phyloP scores from a whole-genome alignment of 139 green algal genomes.

The Raphidocelis subcapitata region DNA sequence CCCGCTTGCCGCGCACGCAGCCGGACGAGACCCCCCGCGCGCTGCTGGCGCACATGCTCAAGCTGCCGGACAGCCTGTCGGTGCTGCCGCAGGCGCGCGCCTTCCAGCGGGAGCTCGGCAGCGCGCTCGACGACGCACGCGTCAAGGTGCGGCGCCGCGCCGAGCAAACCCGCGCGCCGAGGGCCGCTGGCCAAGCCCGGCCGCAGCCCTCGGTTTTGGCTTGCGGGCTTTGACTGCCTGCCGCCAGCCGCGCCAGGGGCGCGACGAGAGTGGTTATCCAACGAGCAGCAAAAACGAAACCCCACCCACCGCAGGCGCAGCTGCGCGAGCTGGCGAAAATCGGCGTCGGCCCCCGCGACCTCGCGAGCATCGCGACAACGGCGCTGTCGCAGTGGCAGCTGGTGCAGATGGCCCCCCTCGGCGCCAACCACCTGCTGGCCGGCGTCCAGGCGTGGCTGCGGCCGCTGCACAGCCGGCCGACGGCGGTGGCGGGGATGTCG shows the following conservation, averaged over 20 bases:
- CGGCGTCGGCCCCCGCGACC: constrained; percentile 22
- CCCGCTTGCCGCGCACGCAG: not conserved
- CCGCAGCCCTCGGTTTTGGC: no score
- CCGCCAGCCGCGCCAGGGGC: no score
- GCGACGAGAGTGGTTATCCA: no score
- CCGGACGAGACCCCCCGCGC: constrained; percentile 12
- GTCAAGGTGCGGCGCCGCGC: not conserved
- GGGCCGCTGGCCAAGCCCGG: not conserved
- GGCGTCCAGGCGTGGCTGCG: not conserved
- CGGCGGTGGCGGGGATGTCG: constrained; percentile 28
- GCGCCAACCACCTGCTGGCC: constrained; percentile 11
- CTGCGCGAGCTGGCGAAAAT: constrained; percentile 25
- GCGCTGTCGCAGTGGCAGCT: constrained; percentile 8
- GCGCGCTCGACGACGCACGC: constrained; percentile 9
- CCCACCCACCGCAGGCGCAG: no score
- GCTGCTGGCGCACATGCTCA: constrained; percentile 48
- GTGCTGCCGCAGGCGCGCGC: not conserved
- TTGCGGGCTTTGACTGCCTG: no score
- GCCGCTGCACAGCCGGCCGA: not conserved
- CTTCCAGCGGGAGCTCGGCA: constrained; percentile 25
- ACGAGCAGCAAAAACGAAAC: no score
- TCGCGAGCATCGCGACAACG: constrained; percentile 26
- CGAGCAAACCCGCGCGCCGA: not conserved
- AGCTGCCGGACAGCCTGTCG: constrained; percentile 31
- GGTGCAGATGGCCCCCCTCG: not conserved